phyloP scores from a whole-genome alignment of 768 basidiomycete genomes.

The Xerocomellus chrysenteron region DNA sequence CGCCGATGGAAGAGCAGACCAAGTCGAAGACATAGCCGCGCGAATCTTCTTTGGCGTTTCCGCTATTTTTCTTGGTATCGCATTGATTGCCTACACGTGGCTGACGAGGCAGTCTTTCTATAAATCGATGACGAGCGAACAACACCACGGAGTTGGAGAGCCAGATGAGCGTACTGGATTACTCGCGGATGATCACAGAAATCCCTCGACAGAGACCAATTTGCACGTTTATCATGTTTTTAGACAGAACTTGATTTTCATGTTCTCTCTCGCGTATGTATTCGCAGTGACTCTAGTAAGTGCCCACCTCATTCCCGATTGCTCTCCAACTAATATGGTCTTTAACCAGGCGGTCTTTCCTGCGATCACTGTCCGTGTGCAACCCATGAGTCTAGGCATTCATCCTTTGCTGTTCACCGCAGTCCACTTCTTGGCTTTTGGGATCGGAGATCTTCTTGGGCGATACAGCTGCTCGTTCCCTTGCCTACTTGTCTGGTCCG shows the following conservation, averaged over 20 bases:
- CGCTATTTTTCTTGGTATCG: conserved; percentile 58
- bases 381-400: conserved; percentile 57
- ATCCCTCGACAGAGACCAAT: conserved; percentile 35
- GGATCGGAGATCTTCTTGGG: conserved; percentile 68
- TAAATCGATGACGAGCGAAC: conserved; percentile 51
- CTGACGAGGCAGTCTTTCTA: conserved; percentile 61
- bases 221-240: conserved; percentile 51
- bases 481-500: conserved; percentile 65
- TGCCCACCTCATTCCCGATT: not conserved
- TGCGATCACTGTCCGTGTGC: conserved; percentile 76
- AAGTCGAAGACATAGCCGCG: conserved; percentile 66
- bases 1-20: conserved; percentile 29
- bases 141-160: conserved; percentile 23
- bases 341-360: conserved; percentile 75
- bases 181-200: conserved; percentile 31
- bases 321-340: conserved; percentile 4
- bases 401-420: conserved; percentile 85
- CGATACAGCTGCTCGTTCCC: conserved; percentile 69
- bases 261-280: conserved; percentile 71
- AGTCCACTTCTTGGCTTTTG: conserved; percentile 76
- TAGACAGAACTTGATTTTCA: conserved; percentile 64
- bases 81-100: conserved; percentile 54
- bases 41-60: conserved; percentile 74
- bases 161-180: conserved; percentile 34
- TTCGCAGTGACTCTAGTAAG: conserved; percentile 80